Evolutionary conservation across 768 basidiomycete species (phyloP), one percentile per base, ranked within the genome.

Genomic region (Leccinum barrowsii): DNA sequence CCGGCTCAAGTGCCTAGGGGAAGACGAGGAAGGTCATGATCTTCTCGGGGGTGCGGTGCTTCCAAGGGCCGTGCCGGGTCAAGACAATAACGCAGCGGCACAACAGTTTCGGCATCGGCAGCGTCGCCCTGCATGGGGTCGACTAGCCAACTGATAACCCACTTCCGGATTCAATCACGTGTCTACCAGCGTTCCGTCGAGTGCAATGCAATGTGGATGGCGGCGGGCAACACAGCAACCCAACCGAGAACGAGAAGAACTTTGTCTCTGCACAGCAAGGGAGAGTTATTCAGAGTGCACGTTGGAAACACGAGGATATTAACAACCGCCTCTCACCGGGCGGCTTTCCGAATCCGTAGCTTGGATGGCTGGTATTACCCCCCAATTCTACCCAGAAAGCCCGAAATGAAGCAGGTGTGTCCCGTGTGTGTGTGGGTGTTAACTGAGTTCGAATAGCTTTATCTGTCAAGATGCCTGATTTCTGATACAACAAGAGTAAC

Each of bases 251-350:
- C 63, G 59, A 57, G 62, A 28, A 50, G 28, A 21, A 52, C 21
- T 21, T 40, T 28, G 40, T 61, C 40, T 44, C 19, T 35, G 54
- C 62, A 64, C 62, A 56, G 65, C 57, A 35, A 59, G 56, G 57
- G 37, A 21, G 10, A 34, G 44, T 24, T 15, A n/a, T 28, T 50
- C 17, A 22, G 2, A 6, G 24, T n/a, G 15, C 63, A 66, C 49
- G 72, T 54, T 44, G 61, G 53, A 63, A 65, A 66, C 72, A 74
- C 65, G 71, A 72, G 72, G 70, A 57, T 54, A 28, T 28, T 28
- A 55, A 56, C 30, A 32, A 42, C 11, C 24, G 50, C 58, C 52
- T 60, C 32, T 32, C 59, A 40, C 46, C 52, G 17, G 52, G 32
- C 54, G 51, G 44, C 46, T 58, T 63, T 47, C 68, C 66, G 59